Percentiles rank a stretch among this genome's conserved stretches.
Conservation (phyloP, 129 eudicot genomes). For the Centaurea solstitialis region DNA sequence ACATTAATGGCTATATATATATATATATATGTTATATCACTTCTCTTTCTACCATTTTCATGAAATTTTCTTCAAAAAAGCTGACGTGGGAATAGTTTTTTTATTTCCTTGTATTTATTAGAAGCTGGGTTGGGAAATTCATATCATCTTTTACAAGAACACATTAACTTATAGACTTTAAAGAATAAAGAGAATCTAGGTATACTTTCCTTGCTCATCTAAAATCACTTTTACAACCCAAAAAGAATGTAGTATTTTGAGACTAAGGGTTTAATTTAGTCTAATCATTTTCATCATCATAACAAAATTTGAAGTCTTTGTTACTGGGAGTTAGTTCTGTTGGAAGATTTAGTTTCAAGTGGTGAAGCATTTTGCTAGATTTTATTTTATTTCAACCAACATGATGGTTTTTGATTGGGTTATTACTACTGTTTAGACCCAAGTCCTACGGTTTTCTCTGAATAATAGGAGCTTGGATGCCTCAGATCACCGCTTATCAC, state of each 20-base stretch:
- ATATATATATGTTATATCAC: neutral
- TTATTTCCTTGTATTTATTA: neutral
- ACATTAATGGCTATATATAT: constrained; percentile 7
- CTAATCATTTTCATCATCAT: neutral
- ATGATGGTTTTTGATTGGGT: neutral
- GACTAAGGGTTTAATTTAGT: neutral
- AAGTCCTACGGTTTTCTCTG: neutral
- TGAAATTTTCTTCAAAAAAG: neutral
- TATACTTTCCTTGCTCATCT: neutral
- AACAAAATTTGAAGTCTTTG: neutral
- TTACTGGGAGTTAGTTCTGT: neutral
- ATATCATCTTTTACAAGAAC: neutral
- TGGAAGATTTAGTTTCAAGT: neutral
- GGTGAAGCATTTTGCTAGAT: neutral
- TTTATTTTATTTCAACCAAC: neutral
- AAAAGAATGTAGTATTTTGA: neutral
- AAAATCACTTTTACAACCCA: neutral
- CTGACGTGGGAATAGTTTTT: neutral
- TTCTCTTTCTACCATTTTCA: neutral
- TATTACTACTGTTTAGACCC: neutral
- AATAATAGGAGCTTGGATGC: neutral
- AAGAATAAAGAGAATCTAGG: neutral
- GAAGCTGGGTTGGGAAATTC: constrained; percentile 1
- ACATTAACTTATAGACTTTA: neutral
- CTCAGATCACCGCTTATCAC: neutral